Evolutionary conservation across 768 basidiomycete species (phyloP).

Genomic region (Asterophora parasitica): DNA sequence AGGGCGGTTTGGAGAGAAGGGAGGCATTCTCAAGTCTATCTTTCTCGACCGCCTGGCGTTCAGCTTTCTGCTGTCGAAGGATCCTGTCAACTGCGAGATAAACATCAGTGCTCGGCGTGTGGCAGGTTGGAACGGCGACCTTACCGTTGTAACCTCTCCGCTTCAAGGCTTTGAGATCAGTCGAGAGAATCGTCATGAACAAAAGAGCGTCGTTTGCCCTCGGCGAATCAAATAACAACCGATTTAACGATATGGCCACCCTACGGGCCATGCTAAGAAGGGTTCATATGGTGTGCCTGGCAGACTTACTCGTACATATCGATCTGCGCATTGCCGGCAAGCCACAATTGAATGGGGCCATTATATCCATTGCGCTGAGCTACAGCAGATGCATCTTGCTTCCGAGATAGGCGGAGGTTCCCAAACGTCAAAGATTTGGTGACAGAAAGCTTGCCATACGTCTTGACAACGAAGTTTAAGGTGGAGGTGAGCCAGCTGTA

Average conservation of each 20-base stretch:
- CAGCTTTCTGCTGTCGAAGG: constrained; percentile 74
- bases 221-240: constrained; percentile 68
- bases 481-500: constrained; percentile 61
- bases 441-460: constrained; percentile 59
- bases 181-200: constrained; percentile 92
- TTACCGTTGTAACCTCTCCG: constrained; percentile 83
- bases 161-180: constrained; percentile 76
- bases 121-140: neutral
- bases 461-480: constrained; percentile 66
- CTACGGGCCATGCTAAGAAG: constrained; percentile 32
- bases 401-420: constrained; percentile 41
- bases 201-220: constrained; percentile 85
- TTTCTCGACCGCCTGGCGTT: constrained; percentile 50
- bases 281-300: neutral
- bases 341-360: constrained; percentile 68
- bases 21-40: constrained; percentile 29
- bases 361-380: constrained; percentile 44
- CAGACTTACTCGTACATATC: constrained; percentile 89
- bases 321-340: constrained; percentile 67
- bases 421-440: constrained; percentile 58
- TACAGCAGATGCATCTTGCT: constrained; percentile 70
- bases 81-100: constrained; percentile 75
- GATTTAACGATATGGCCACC: constrained; percentile 81
- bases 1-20: constrained; percentile 23
- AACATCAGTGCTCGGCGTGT: neutral